Percentiles rank a stretch among this genome's conserved stretches.
These are phyloP conservation scores for Leucocoprinus birnbaumii DNA, from an alignment of 768 basidiomycete species.

Conservation along the genomic window DNA sequence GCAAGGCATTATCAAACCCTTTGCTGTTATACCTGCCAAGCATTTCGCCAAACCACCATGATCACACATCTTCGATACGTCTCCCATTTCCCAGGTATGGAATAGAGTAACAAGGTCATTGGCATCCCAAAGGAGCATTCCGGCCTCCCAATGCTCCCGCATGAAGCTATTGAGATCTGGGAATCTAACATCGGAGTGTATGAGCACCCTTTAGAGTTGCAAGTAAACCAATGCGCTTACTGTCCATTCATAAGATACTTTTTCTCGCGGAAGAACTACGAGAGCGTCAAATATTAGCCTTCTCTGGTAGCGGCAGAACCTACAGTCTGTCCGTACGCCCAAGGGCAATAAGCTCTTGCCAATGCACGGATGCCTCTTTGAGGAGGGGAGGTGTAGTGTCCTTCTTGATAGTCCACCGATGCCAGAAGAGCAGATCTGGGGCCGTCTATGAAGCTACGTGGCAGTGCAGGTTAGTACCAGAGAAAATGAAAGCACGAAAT, in stretches of 20 bases:
- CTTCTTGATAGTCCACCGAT: constrained; percentile 52
- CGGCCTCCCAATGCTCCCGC: constrained; percentile 48
- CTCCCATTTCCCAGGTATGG: constrained; percentile 48
- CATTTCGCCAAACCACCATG: constrained; percentile 38
- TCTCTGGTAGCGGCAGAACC: too few relatives aligned
- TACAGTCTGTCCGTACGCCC: constrained; percentile 58
- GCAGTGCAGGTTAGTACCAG: too few relatives aligned
- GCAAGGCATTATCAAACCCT: constrained; percentile 55
- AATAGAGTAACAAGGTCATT: constrained; percentile 49
- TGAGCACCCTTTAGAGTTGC: neutral
- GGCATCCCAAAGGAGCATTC: constrained; percentile 49
- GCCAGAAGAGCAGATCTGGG: constrained; percentile 51
- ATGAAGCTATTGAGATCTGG: constrained; percentile 47
- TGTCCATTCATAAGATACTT: constrained; percentile 38
- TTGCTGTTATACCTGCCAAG: constrained; percentile 43
- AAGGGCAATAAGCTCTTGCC: constrained; percentile 52
- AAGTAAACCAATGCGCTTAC: constrained; percentile 21
- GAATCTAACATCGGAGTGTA: constrained; percentile 28
- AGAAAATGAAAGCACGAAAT: constrained; percentile 7
- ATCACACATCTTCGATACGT: constrained; percentile 42
- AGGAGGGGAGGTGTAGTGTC: constrained; percentile 47
- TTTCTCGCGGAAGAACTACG: constrained; percentile 54
- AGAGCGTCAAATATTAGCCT: too few relatives aligned
- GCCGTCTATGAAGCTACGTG: constrained; percentile 52
- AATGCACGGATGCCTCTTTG: constrained; percentile 53